These are phyloP conservation scores for Plasmodium ovale DNA, from an alignment of 169 alveolate species.

Conservation along the genomic window DNA sequence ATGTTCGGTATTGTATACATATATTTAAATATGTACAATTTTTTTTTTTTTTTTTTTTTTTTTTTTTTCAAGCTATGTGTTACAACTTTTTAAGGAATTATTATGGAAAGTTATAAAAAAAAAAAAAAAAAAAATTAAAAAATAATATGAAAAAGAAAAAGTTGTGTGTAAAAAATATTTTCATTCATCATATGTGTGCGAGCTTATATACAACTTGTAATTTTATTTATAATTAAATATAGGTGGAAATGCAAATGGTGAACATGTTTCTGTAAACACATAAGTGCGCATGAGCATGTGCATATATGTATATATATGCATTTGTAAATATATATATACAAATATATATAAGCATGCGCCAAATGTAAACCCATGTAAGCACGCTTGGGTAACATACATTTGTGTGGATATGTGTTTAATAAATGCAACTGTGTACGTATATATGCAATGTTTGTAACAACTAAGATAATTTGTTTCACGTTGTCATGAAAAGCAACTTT, in stretches of 20 bases:
- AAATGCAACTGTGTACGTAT: background rate
- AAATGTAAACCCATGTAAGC: too few species aligned
- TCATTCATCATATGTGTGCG: slow-evolving; percentile 11
- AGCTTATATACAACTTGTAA: background rate
- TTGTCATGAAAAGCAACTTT: background rate
- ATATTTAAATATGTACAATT: background rate
- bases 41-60: background rate
- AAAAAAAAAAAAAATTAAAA: too few species aligned
- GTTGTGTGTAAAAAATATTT: slow-evolving; percentile 25
- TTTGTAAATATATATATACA: background rate
- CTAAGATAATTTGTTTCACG: slow-evolving; percentile 5
- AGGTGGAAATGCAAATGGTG: background rate
- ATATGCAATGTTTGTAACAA: background rate
- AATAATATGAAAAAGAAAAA: too few species aligned
- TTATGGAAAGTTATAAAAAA: background rate
- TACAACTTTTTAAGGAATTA: background rate
- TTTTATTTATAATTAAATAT: background rate
- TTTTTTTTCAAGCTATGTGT: background rate
- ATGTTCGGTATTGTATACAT: background rate
- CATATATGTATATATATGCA: slow-evolving; percentile 5
- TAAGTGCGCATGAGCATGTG: background rate
- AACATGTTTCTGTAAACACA: background rate
- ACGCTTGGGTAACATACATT: background rate
- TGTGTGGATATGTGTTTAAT: background rate
- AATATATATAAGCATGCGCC: background rate